Percentiles rank a stretch among this genome's conserved stretches.
phyloP scores from a whole-genome alignment of 495 filamentous ascomycete species.

The Penicillium odoratum region DNA sequence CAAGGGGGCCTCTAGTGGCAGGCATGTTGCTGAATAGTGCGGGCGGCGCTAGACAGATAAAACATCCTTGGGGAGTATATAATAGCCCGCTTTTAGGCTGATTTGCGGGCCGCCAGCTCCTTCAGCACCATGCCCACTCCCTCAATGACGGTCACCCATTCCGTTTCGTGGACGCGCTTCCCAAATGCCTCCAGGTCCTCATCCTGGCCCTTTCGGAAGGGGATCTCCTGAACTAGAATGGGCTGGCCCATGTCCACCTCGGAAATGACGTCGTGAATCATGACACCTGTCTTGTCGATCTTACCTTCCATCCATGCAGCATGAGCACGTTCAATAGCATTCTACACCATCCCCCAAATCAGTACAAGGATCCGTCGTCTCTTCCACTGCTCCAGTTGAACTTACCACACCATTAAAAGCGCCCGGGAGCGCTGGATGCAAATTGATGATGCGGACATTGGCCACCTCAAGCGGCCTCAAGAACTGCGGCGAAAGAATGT shows the following conservation, averaged over 20 bases:
- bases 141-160: conserved; percentile 70
- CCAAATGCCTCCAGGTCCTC: conserved; percentile 67
- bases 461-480: conserved; percentile 63
- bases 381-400: conserved; percentile 8
- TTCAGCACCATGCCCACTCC: conserved; percentile 60
- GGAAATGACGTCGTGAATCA: conserved; percentile 87
- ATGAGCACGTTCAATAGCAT: conserved; percentile 77
- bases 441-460: conserved; percentile 73
- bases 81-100: conserved; percentile 13
- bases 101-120: conserved; percentile 38
- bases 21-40: not conserved
- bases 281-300: conserved; percentile 81
- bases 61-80: not conserved
- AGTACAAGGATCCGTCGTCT: not conserved
- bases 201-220: conserved; percentile 58
- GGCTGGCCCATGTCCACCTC: conserved; percentile 82
- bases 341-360: conserved; percentile 19
- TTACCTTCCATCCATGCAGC: conserved; percentile 69
- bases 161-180: conserved; percentile 66
- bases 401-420: conserved; percentile 71
- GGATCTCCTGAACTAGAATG: conserved; percentile 70
- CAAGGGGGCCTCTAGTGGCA: not conserved
- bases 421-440: conserved; percentile 79
- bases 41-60: not conserved
- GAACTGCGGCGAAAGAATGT: conserved; percentile 62